These are phyloP conservation scores for Blastobotrys parvus DNA, from an alignment of 805 yeast genomes.

Conservation along the genomic window DNA sequence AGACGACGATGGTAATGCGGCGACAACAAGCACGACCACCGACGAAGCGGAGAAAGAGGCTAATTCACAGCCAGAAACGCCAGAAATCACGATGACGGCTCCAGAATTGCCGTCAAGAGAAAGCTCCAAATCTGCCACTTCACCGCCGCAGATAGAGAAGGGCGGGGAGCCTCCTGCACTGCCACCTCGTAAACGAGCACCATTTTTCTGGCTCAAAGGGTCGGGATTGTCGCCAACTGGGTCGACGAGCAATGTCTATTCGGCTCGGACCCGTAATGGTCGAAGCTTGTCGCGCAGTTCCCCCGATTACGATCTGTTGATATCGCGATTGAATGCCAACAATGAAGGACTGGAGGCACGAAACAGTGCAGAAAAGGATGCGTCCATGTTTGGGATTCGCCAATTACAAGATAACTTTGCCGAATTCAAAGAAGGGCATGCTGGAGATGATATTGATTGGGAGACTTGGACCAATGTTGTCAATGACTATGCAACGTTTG, in stretches of 20 bases:
- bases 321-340: constrained; percentile 51
- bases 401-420: constrained; percentile 30
- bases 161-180: constrained; percentile 20
- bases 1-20: neutral
- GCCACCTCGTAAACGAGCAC: constrained; percentile 25
- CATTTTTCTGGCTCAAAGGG: constrained; percentile 25
- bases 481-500: constrained; percentile 63
- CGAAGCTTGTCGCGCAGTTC: constrained; percentile 17
- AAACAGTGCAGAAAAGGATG: constrained; percentile 45
- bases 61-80: neutral
- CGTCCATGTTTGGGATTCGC: constrained; percentile 36
- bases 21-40: neutral
- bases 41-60: neutral
- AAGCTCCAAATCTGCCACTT: too few relatives aligned
- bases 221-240: constrained; percentile 11
- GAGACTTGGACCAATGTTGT: constrained; percentile 83
- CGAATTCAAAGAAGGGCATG: constrained; percentile 11
- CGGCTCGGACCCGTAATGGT: constrained; percentile 1
- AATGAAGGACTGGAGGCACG: constrained; percentile 42
- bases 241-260: constrained; percentile 11
- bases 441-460: constrained; percentile 23
- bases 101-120: constrained; percentile 5
- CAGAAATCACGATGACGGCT: constrained; percentile 1
- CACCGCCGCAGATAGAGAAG: too few relatives aligned
- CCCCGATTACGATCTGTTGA: constrained; percentile 49